Evolutionary conservation across 306 rosid genomes (phyloP).

Genomic region (Pyrus communis): DNA sequence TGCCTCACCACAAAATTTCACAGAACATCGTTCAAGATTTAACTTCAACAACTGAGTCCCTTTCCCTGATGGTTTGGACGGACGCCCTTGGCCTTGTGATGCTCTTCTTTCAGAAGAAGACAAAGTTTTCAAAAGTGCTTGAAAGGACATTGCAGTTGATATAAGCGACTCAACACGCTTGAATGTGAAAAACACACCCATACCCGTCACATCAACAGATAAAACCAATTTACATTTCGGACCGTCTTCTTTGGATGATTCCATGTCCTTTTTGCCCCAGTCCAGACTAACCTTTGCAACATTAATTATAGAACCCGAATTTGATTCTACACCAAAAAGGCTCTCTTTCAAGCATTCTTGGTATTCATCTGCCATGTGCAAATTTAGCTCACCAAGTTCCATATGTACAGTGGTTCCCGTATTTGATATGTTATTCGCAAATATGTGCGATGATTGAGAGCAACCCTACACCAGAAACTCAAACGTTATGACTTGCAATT

Average conservation of each 20-base stretch:
- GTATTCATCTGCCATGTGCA: conserved; percentile 87
- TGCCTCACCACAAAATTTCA: conserved; percentile 66
- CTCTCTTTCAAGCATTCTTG: conserved; percentile 86
- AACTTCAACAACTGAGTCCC: conserved; percentile 69
- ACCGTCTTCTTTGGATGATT: conserved; percentile 66
- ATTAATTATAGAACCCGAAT: conserved; percentile 77
- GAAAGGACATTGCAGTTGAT: conserved; percentile 72
- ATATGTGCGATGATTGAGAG: conserved; percentile 86
- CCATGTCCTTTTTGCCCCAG: conserved; percentile 88
- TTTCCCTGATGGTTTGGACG: conserved; percentile 67
- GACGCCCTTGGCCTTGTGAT: conserved; percentile 47
- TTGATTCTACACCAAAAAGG: conserved; percentile 80
- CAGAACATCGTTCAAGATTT: conserved; percentile 75
- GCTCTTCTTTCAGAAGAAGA: conserved; percentile 54
- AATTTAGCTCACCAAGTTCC: conserved; percentile 94
- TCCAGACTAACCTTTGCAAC: conserved; percentile 87
- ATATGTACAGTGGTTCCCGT: conserved; percentile 69
- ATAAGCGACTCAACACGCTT: conserved; percentile 80
- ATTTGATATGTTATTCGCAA: conserved; percentile 78
- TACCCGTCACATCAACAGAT: conserved; percentile 81
- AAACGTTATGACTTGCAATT: conserved; percentile 4
- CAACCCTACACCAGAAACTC: conserved; percentile 62
- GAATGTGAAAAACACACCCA: conserved; percentile 64
- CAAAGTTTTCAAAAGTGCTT: conserved; percentile 55
- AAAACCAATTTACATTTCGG: conserved; percentile 57